Evolutionary conservation across 2,329 filamentous ascomycete genomes (phyloP), one percentile per base, ranked within the genome.

Genomic region (Clarireedia hainanense): DNA sequence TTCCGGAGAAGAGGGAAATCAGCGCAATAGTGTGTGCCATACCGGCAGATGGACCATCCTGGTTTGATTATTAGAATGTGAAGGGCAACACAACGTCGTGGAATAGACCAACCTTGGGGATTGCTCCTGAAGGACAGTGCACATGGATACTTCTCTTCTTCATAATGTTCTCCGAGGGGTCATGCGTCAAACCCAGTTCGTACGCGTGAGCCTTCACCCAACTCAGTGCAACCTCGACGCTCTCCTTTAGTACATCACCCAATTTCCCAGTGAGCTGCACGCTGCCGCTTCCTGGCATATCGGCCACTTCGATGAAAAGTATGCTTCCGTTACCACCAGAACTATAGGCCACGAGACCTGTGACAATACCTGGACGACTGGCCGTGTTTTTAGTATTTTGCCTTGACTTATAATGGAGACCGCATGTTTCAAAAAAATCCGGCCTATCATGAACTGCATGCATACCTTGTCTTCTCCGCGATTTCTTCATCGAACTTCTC

Each of bases 141-240:
- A 99, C 91, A 69, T 99, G 94, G 59, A 99, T 86, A 71, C 86
- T 91, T 60, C 94, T 85, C 65, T 88, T 86, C 75, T 94, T 92
- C 91, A 97, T 96, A 67, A 99, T 91, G 70, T 99, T 92, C 63
- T 92, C 88, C 54, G 83, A 83, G 7, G 88, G 86, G 60, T 91
- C 85, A 56, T 85, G 78, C 4, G 89, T 91, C 42, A 99, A 76
- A 9, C 91, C 91, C 12, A 99, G 79, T 67, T 95, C 89, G 67
- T 87, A 96, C 2, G 92, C 91, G 70, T 99, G 92, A 4, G 90
- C 89, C 72, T 96, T 96, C 51, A 99, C 94, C 94, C 94, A 99
- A 15, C 87, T 92, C 36, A 97, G 79, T 10, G 94, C 94, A 20
- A 99, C 94, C 71, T 97, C 92, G 43, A 97, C 94, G 60, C 86